Evolutionary conservation across 495 filamentous ascomycete species (phyloP).

Genomic region (Ramalina intermedia): DNA sequence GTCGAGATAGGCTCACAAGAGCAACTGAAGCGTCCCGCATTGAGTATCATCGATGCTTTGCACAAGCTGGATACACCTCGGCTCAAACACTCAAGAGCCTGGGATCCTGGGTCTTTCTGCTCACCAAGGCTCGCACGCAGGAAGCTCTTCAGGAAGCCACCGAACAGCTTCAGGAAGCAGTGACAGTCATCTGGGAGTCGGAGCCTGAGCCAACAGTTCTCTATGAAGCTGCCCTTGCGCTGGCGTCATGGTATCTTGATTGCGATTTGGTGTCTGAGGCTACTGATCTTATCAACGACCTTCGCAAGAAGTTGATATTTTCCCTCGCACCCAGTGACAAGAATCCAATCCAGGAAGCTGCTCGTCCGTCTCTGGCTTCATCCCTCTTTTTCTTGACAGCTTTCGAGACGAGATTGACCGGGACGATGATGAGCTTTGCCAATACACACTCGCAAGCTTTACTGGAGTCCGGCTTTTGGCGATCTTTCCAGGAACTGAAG

Average conservation of each 20-base stretch:
- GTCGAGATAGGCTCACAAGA: slow-evolving; percentile 28
- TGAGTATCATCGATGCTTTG: slow-evolving; percentile 32
- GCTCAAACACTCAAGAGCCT: slow-evolving; percentile 37
- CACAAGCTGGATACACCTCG: slow-evolving; percentile 36
- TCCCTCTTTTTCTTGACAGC: not conserved
- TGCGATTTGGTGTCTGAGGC: not conserved
- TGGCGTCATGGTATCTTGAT: not conserved
- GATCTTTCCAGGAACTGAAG: slow-evolving; percentile 30
- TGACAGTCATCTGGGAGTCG: slow-evolving; percentile 25
- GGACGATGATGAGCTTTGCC: slow-evolving; percentile 19
- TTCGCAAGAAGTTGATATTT: not conserved
- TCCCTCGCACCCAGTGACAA: too few relatives aligned
- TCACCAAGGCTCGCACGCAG: slow-evolving; percentile 29
- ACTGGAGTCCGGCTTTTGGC: slow-evolving; percentile 37
- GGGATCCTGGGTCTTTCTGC: slow-evolving; percentile 34
- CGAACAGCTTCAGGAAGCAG: slow-evolving; percentile 29
- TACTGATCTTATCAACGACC: not conserved
- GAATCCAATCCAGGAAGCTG: not conserved
- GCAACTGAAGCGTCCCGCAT: slow-evolving; percentile 36
- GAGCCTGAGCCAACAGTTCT: not conserved
- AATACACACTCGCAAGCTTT: slow-evolving; percentile 31
- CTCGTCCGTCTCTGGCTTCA: not conserved
- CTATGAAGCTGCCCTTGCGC: not conserved
- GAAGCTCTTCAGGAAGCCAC: slow-evolving; percentile 29
- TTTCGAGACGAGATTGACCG: not conserved